Percentiles rank a stretch among this genome's conserved stretches.
phyloP scores from a whole-genome alignment of 2,329 filamentous ascomycete species.

The Verticillium dahliae region DNA sequence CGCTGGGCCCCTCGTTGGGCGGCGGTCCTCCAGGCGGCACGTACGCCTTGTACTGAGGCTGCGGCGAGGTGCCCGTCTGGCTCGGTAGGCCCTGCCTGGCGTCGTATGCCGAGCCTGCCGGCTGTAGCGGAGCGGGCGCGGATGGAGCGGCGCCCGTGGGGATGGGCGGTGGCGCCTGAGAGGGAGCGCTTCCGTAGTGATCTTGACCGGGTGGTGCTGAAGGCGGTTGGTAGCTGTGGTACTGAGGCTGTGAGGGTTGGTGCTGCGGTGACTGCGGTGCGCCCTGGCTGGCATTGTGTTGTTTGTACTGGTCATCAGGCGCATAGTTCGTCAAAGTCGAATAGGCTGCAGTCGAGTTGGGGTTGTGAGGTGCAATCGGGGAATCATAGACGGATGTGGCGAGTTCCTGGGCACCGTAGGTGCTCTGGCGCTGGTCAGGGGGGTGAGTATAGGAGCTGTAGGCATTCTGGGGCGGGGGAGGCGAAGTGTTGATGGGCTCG shows the following conservation, averaged over 20 bases:
- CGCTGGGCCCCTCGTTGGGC: constrained; percentile 33
- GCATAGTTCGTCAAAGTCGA: constrained; percentile 38
- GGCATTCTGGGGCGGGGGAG: constrained; percentile 40
- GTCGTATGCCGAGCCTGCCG: constrained; percentile 39
- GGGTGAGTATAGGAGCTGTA: constrained; percentile 44
- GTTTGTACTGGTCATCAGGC: constrained; percentile 39
- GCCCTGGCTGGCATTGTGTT: constrained; percentile 19
- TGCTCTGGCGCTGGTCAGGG: constrained; percentile 53
- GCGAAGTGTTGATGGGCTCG: constrained; percentile 42
- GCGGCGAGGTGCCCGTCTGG: constrained; percentile 24
- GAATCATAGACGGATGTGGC: constrained; percentile 74
- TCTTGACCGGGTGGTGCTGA: constrained; percentile 18
- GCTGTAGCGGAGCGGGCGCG: constrained; percentile 37
- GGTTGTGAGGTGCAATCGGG: constrained; percentile 52
- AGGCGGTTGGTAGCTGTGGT: constrained; percentile 33
- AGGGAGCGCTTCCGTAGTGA: constrained; percentile 21
- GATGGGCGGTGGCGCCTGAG: constrained; percentile 21
- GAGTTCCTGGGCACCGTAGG: constrained; percentile 69
- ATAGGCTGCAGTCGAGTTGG: constrained; percentile 34
- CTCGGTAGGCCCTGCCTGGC: constrained; percentile 44
- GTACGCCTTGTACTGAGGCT: constrained; percentile 56
- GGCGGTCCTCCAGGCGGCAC: constrained; percentile 34
- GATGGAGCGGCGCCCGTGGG: constrained; percentile 33
- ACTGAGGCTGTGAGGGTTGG: constrained; percentile 28
- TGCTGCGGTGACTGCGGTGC: constrained; percentile 16